A percentile compares a stretch with the other conserved stretches of the same genome.
Conservation (phyloP, 73 alveolate species). For the Tetrahymena thermophila region DNA sequence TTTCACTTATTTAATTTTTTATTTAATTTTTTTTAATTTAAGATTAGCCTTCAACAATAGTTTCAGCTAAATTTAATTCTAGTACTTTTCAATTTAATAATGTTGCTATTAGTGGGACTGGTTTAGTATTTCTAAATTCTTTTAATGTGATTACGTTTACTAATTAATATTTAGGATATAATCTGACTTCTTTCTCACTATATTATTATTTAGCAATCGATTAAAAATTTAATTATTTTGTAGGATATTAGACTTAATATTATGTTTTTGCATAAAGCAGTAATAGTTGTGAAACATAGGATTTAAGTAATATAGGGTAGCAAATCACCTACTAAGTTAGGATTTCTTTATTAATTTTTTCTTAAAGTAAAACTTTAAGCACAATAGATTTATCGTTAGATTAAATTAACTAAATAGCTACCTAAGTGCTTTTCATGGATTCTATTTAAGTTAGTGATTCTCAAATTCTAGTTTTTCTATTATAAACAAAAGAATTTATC, state of each 20-base stretch:
- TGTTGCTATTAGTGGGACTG: background rate
- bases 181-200: too few relatives aligned
- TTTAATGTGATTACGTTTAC: background rate
- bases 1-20: too few relatives aligned
- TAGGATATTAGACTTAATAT: background rate
- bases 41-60: background rate
- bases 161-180: too few relatives aligned
- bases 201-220: background rate
- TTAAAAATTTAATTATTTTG: too few relatives aligned
- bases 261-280: background rate
- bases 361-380: background rate
- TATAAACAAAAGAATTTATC: background rate
- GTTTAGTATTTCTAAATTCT: background rate
- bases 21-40: too few relatives aligned
- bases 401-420: background rate
- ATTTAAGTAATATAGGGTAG: too few relatives aligned
- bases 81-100: background rate
- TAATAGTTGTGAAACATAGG: background rate
- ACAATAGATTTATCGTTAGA: too few relatives aligned
- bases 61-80: background rate
- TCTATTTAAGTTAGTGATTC: too few relatives aligned
- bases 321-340: background rate
- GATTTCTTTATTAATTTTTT: background rate
- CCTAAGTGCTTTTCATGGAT: background rate
- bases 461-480: background rate